These are phyloP conservation scores for Forsythia suspensa DNA, from an alignment of 257 asterid genomes.

Conservation along the genomic window DNA sequence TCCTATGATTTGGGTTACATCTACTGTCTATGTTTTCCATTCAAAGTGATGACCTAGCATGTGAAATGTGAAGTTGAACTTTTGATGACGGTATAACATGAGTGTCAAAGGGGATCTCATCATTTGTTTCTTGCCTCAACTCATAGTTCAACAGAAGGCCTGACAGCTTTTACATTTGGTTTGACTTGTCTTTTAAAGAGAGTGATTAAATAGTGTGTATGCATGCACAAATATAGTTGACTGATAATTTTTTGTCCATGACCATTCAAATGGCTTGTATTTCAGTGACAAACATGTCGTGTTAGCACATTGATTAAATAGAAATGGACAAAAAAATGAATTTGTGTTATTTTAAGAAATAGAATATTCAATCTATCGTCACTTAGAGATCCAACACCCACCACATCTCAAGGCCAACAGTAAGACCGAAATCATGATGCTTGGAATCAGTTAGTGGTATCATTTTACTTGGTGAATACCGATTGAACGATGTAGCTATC, in stretches of 20 bases:
- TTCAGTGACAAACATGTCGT: neutral
- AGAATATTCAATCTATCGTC: neutral
- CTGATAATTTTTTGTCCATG: neutral
- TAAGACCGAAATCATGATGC: neutral
- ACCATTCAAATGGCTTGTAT: neutral
- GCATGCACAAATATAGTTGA: neutral
- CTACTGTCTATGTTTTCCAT: neutral
- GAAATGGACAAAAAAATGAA: neutral
- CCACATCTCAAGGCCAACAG: neutral
- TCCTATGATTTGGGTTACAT: neutral
- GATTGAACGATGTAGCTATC: neutral
- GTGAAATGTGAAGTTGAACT: neutral
- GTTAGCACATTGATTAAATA: neutral
- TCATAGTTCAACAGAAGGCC: neutral
- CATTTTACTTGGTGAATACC: neutral
- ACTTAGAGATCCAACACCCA: neutral
- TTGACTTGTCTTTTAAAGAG: neutral
- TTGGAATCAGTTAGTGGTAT: neutral
- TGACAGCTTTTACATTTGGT: neutral
- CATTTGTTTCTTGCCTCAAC: neutral
- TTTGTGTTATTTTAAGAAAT: neutral
- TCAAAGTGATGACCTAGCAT: neutral
- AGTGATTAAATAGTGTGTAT: neutral
- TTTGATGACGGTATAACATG: neutral
- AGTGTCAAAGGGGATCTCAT: neutral